Conservation (phyloP, 257 asterid genomes). For the Striga asiatica region DNA sequence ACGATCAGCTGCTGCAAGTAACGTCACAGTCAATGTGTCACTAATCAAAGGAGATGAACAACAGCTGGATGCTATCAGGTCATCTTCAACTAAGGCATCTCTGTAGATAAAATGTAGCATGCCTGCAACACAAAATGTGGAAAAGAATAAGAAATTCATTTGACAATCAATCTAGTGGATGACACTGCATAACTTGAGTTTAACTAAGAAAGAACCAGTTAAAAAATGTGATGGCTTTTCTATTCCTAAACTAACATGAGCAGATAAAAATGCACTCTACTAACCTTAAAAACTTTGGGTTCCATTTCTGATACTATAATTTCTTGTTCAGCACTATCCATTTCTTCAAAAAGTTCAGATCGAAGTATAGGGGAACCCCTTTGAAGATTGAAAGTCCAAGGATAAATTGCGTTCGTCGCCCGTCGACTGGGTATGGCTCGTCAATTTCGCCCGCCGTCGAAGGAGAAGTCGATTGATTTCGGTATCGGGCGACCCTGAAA, state of each 20-base stretch:
- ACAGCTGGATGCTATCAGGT: slow-evolving; percentile 57
- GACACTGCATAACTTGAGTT: neutral
- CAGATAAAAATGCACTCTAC: slow-evolving; percentile 7
- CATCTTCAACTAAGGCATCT: slow-evolving; percentile 80
- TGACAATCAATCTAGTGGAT: slow-evolving; percentile 4
- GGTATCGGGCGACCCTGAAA: no score
- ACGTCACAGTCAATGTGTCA: slow-evolving; percentile 68
- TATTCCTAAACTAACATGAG: no score
- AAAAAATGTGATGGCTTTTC: neutral
- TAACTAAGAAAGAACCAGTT: neutral
- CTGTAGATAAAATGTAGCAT: slow-evolving; percentile 84
- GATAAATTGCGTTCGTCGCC: no score
- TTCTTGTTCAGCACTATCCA: slow-evolving; percentile 49
- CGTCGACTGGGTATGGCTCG: no score
- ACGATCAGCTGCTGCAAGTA: slow-evolving; percentile 90
- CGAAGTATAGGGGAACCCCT: slow-evolving; percentile 67
- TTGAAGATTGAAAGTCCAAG: no score
- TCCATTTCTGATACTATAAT: slow-evolving; percentile 64
- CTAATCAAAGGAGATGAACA: slow-evolving; percentile 33
- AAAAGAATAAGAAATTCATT: neutral
- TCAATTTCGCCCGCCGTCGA: no score
- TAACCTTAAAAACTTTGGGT: slow-evolving; percentile 83
- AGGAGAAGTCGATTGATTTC: no score
- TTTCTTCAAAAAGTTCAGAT: slow-evolving; percentile 47
- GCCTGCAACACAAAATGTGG: slow-evolving; percentile 40